phyloP scores from a whole-genome alignment of 208 protist genomes.

The Acanthamoeba triangularis region DNA sequence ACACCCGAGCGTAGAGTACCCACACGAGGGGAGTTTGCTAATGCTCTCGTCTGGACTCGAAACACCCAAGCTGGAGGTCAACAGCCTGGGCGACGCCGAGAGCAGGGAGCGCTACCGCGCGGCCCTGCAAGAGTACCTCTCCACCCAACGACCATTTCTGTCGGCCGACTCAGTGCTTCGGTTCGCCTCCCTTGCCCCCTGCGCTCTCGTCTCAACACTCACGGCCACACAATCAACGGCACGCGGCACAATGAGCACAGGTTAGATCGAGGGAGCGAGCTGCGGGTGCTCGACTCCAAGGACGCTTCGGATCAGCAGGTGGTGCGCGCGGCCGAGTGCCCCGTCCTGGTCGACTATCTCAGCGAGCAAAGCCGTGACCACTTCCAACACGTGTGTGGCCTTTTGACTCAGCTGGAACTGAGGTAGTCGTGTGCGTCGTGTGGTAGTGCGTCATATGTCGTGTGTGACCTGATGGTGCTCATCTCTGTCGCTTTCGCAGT shows the following conservation, averaged over 20 bases:
- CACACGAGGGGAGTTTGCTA: neutral
- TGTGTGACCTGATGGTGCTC: too few relatives aligned
- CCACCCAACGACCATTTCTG: neutral
- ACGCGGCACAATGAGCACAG: too few relatives aligned
- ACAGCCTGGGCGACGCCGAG: constrained; percentile 83
- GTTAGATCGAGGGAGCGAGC: constrained; percentile 76
- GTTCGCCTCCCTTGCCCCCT: neutral
- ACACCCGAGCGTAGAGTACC: neutral
- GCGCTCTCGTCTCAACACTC: neutral
- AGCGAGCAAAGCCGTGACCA: constrained; percentile 47
- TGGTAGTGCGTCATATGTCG: too few relatives aligned
- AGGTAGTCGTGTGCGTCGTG: neutral
- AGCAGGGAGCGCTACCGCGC: constrained; percentile 77
- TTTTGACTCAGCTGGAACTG: constrained; percentile 74
- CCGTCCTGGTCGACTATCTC: constrained; percentile 78
- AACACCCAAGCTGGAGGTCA: constrained; percentile 71
- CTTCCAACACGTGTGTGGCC: constrained; percentile 75
- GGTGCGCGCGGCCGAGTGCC: constrained; percentile 54
- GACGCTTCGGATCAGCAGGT: constrained; percentile 76
- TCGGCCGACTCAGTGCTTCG: constrained; percentile 18
- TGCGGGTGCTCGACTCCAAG: constrained; percentile 88
- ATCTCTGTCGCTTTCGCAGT: neutral
- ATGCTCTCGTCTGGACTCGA: neutral
- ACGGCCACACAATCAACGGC: neutral
- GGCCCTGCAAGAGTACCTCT: constrained; percentile 76